A percentile compares a stretch with the other conserved stretches of the same genome.
These are phyloP conservation scores for Caryocar brasiliense DNA, from an alignment of 441 rosid species.

Conservation along the genomic window DNA sequence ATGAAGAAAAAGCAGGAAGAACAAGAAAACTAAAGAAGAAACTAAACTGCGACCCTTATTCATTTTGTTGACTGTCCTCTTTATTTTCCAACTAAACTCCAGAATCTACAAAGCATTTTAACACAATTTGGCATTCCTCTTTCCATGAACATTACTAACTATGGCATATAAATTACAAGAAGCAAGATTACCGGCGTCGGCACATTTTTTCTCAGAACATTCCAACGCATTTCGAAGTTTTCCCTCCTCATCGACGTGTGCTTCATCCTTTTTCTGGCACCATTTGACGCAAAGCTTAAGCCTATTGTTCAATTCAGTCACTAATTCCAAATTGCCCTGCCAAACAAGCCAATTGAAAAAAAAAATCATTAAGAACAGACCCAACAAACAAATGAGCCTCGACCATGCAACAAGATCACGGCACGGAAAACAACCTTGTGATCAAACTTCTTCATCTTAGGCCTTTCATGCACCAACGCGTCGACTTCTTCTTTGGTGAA, in stretches of 20 bases:
- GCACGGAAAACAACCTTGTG: slow-evolving; percentile 42
- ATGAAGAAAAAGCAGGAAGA: too few relatives aligned
- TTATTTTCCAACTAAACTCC: neutral
- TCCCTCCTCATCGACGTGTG: slow-evolving; percentile 47
- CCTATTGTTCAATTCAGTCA: slow-evolving; percentile 49
- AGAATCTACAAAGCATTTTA: too few relatives aligned
- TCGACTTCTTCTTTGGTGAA: slow-evolving; percentile 72
- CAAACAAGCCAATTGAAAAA: neutral
- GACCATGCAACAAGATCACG: neutral
- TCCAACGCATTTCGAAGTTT: slow-evolving; percentile 50
- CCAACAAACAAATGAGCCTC: neutral
- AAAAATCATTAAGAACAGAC: neutral
- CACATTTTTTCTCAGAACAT: slow-evolving; percentile 44
- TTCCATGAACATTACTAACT: too few relatives aligned
- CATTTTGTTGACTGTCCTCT: neutral
- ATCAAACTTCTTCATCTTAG: slow-evolving; percentile 64
- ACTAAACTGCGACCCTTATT: too few relatives aligned
- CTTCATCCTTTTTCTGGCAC: slow-evolving; percentile 61
- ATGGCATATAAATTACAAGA: too few relatives aligned
- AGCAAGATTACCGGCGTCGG: slow-evolving; percentile 37
- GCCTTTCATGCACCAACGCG: slow-evolving; percentile 62
- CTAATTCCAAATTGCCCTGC: slow-evolving; percentile 62
- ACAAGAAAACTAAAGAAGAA: too few relatives aligned
- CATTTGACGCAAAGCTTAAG: slow-evolving; percentile 73
- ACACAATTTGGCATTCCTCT: too few relatives aligned